Evolutionary conservation across 345 rosid genomes (phyloP), one percentile per base, ranked within the genome.

Genomic region (Dimocarpus longan): DNA sequence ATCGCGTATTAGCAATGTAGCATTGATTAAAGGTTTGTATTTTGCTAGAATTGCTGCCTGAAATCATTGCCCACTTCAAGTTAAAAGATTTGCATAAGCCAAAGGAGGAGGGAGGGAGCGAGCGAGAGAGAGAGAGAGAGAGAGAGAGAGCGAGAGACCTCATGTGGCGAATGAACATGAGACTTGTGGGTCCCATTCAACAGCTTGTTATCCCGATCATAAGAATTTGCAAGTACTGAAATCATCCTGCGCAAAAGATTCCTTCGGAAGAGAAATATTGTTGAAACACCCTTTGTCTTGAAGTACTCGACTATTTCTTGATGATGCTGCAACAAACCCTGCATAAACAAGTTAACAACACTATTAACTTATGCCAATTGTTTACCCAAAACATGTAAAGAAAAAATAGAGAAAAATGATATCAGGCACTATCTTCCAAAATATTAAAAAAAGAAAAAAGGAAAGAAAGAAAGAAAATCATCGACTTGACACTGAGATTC

Each of bases 121-220:
- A n/a, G n/a, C n/a, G n/a, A n/a, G n/a, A n/a, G n/a, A 71, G 11
- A 18, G 10, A 46, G 37, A 52, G 71, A 70, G 7, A 21, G 48
- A 52, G 56, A 8, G 56, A n/a, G 77, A 37, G 70, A 80, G 66
- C 70, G 24, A 32, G 62, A 46, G 44, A 92, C 99, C 98, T 97
- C 99, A 19, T 80, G 86, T 42, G 90, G 91, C 48, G 97, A 94
- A 87, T 97, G 99, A 78, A 90, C 94, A 28, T 97, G 99, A 75
- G 99, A 97, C 85, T 94, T 97, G 88, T 94, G 99, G 73, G 97
- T 97, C 60, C 98, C 99, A 44, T 97, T 97, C 44, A 97, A 83
- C 66, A 71, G 87, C 89, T 93, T 97, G 59, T 83, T 90, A 75
- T 87, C 85, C 84, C 92, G 90, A 80, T 97, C 99, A 56, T 97